phyloP scores from a whole-genome alignment of 2,329 filamentous ascomycete genomes.

The Lecanosticta acicola region DNA sequence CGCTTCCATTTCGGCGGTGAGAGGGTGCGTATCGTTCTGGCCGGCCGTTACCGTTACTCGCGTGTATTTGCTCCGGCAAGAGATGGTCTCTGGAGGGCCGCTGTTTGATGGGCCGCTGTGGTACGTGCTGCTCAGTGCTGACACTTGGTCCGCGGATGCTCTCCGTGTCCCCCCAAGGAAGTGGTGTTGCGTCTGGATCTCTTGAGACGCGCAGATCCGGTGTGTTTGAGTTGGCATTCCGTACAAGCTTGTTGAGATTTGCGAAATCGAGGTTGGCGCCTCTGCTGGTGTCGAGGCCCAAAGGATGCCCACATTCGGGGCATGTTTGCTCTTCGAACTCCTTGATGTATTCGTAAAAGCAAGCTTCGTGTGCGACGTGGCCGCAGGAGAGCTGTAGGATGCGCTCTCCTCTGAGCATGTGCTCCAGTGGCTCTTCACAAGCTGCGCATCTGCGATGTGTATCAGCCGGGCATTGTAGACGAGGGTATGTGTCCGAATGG shows the following conservation, averaged over 20 bases:
- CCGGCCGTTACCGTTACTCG: conserved; percentile 6
- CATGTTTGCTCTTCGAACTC: conserved; percentile 93
- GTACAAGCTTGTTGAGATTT: conserved; percentile 86
- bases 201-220: conserved; percentile 33
- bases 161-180: conserved; percentile 61
- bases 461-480: neutral
- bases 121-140: conserved; percentile 10
- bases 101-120: conserved; percentile 9
- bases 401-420: conserved; percentile 87
- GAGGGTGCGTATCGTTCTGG: conserved; percentile 29
- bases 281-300: conserved; percentile 86
- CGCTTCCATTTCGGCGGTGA: conserved; percentile 65
- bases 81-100: conserved; percentile 22
- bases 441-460: conserved; percentile 72
- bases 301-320: conserved; percentile 83
- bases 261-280: conserved; percentile 77
- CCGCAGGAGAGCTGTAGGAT: conserved; percentile 93
- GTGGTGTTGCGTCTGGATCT: conserved; percentile 46
- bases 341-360: conserved; percentile 97
- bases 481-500: neutral
- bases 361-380: conserved; percentile 97
- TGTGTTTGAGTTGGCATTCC: conserved; percentile 59
- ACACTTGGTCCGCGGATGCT: conserved; percentile 13
- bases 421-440: conserved; percentile 93
- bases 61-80: conserved; percentile 20